These are phyloP conservation scores for Alternaria triticimaculans DNA, from an alignment of 2,329 filamentous ascomycete species.

Conservation along the genomic window DNA sequence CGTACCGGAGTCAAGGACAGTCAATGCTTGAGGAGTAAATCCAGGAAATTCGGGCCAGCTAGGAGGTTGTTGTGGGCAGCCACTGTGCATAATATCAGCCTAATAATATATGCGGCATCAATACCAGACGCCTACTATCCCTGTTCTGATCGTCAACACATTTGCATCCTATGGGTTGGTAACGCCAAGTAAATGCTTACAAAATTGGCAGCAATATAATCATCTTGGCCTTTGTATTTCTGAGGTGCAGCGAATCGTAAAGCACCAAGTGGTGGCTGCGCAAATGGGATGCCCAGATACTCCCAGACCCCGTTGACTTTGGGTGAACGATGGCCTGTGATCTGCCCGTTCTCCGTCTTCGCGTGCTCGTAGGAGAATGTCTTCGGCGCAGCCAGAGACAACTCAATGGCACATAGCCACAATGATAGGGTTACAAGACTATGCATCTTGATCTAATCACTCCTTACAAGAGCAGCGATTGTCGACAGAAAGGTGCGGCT, in stretches of 20 bases:
- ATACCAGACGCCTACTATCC: constrained; percentile 12
- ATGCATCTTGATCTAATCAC: not conserved
- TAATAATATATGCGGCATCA: not conserved
- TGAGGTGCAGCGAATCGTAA: constrained; percentile 40
- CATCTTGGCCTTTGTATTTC: constrained; percentile 10
- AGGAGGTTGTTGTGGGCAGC: constrained; percentile 29
- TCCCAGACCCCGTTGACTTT: constrained; percentile 30
- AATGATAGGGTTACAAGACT: not conserved
- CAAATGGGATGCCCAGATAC: constrained; percentile 46
- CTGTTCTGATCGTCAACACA: constrained; percentile 3
- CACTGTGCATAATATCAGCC: constrained; percentile 16
- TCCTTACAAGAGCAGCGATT: not conserved
- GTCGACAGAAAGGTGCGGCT: not conserved
- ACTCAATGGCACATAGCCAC: not conserved
- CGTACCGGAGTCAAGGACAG: constrained; percentile 15
- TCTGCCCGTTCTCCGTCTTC: constrained; percentile 20
- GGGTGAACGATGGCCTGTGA: constrained; percentile 32
- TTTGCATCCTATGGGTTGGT: not conserved
- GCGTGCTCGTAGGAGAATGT: constrained; percentile 23
- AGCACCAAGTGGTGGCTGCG: constrained; percentile 38
- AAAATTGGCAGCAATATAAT: constrained; percentile 19
- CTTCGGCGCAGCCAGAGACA: not conserved
- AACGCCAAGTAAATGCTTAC: constrained; percentile 6
- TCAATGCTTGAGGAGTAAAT: constrained; percentile 27
- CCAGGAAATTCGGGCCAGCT: constrained; percentile 26